phyloP scores from a whole-genome alignment of 2,329 filamentous ascomycete genomes.

The Raffaelea albimanens region DNA sequence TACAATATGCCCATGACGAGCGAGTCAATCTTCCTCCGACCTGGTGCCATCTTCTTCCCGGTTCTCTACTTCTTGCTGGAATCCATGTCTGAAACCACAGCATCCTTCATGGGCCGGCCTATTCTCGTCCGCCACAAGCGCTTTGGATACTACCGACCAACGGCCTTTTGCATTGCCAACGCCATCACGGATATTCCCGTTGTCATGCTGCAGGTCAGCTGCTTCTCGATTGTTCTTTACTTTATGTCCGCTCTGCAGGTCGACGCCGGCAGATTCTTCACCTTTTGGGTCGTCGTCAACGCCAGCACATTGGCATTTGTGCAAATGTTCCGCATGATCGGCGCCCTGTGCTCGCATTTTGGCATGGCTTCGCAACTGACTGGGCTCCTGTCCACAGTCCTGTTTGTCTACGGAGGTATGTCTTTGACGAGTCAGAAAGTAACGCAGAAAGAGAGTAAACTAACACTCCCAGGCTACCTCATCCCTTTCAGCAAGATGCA shows the following conservation, averaged over 20 bases:
- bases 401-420: conserved; percentile 45
- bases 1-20: conserved; percentile 55
- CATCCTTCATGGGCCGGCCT: conserved; percentile 41
- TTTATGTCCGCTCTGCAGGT: conserved; percentile 66
- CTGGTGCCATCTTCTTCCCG: conserved; percentile 40
- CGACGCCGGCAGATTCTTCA: conserved; percentile 58
- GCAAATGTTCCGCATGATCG: conserved; percentile 49
- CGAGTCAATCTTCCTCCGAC: conserved; percentile 50
- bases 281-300: conserved; percentile 53
- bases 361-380: conserved; percentile 38
- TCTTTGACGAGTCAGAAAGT: not conserved
- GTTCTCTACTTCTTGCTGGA: conserved; percentile 52
- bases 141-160: conserved; percentile 43
- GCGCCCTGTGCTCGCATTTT: conserved; percentile 48
- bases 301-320: conserved; percentile 47
- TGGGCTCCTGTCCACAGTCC: conserved; percentile 46
- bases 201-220: conserved; percentile 54
- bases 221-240: conserved; percentile 66
- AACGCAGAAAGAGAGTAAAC: no score
- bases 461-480: conserved; percentile 6
- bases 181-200: conserved; percentile 49
- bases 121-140: conserved; percentile 27
- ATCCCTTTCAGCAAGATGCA: conserved; percentile 11
- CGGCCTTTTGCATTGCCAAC: conserved; percentile 46
- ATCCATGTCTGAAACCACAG: conserved; percentile 60